These are phyloP conservation scores for Fusarium temperatum DNA, from an alignment of 2,329 filamentous ascomycete species.

Conservation along the genomic window DNA sequence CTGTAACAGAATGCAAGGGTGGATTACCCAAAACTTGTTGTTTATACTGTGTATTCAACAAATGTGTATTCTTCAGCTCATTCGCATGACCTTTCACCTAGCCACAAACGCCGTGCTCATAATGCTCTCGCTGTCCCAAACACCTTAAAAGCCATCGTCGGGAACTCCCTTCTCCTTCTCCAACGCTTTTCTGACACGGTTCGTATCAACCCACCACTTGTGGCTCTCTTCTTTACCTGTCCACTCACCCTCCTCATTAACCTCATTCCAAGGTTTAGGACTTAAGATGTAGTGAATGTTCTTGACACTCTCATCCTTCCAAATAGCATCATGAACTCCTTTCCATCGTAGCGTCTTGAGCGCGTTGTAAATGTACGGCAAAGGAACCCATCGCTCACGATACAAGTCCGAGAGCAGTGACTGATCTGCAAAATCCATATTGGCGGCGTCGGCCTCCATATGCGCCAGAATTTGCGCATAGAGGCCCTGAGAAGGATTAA, in stretches of 20 bases:
- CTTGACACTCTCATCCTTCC: constrained; percentile 66
- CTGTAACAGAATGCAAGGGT: constrained; percentile 30
- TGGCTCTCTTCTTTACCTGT: constrained; percentile 59
- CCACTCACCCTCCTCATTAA: constrained; percentile 54
- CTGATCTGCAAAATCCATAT: constrained; percentile 69
- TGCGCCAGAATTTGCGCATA: constrained; percentile 61
- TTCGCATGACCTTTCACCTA: neutral
- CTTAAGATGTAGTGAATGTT: constrained; percentile 70
- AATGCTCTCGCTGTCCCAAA: neutral
- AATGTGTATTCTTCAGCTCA: neutral
- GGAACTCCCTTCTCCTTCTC: constrained; percentile 53
- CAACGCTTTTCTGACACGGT: constrained; percentile 53
- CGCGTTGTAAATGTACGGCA: constrained; percentile 70
- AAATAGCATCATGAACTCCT: constrained; percentile 64
- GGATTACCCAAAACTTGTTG: neutral
- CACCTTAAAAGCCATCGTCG: constrained; percentile 35
- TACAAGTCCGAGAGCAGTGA: constrained; percentile 65
- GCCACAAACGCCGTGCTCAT: neutral
- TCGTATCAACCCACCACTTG: constrained; percentile 64
- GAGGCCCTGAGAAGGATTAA: constrained; percentile 59
- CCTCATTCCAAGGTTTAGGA: constrained; percentile 70
- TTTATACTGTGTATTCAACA: neutral
- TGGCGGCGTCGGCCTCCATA: constrained; percentile 57
- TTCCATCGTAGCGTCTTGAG: constrained; percentile 67
- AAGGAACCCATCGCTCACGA: constrained; percentile 62